Percentiles rank a stretch among this genome's conserved stretches.
Conservation (phyloP, 495 filamentous ascomycete genomes). For the Pseudevernia furfuracea region DNA sequence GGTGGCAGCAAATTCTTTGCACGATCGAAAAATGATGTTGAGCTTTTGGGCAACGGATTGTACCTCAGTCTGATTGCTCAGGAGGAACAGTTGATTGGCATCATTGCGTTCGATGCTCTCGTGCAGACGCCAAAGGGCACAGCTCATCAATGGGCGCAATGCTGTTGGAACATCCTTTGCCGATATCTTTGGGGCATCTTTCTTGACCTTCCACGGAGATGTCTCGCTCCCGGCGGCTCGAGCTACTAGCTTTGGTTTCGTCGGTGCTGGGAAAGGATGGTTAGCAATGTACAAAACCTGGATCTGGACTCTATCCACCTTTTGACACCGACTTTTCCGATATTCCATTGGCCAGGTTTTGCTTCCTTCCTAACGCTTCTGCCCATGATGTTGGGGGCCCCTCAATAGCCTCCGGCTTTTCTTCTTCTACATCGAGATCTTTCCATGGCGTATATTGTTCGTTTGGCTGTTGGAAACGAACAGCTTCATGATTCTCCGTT, state of each 20-base stretch:
- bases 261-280: slow-evolving; percentile 14
- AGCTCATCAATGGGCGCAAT: slow-evolving; percentile 23
- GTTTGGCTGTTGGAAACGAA: slow-evolving; percentile 19
- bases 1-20: slow-evolving; percentile 1
- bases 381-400: slow-evolving; percentile 23
- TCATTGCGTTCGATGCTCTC: slow-evolving; percentile 25
- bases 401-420: slow-evolving; percentile 15
- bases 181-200: slow-evolving; percentile 23
- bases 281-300: not conserved
- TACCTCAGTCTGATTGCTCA: slow-evolving; percentile 19
- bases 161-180: slow-evolving; percentile 22
- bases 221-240: slow-evolving; percentile 12
- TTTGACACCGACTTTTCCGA: slow-evolving; percentile 11
- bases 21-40: slow-evolving; percentile 14
- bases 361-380: slow-evolving; percentile 23
- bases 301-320: slow-evolving; percentile 14
- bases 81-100: slow-evolving; percentile 19
- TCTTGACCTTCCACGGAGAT: slow-evolving; percentile 26
- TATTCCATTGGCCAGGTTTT: slow-evolving; percentile 18
- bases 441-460: slow-evolving; percentile 28
- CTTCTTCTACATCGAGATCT: slow-evolving; percentile 22
- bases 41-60: slow-evolving; percentile 21
- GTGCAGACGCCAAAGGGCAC: slow-evolving; percentile 25
- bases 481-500: slow-evolving; percentile 19
- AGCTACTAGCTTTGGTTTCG: slow-evolving; percentile 26